These are phyloP conservation scores for Phaeosphaeria sp. DNA, from an alignment of 2,329 filamentous ascomycete species.

Conservation along the genomic window DNA sequence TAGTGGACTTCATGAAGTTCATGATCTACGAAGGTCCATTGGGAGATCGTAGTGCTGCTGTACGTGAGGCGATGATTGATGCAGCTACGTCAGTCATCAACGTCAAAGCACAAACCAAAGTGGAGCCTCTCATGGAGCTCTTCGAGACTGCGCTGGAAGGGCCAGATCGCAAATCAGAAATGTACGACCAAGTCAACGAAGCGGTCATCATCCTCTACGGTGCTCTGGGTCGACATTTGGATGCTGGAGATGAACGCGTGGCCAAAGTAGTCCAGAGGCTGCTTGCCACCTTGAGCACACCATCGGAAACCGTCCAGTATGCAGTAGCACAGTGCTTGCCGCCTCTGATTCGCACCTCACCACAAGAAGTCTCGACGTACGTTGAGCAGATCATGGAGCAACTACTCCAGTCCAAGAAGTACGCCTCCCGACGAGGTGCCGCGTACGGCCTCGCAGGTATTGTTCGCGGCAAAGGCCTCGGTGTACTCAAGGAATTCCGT, in stretches of 20 bases:
- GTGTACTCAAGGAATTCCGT: constrained; percentile 80
- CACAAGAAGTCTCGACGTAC: constrained; percentile 79
- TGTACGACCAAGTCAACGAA: constrained; percentile 90
- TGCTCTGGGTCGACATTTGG: constrained; percentile 86
- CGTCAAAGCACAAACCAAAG: constrained; percentile 77
- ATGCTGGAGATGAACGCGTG: constrained; percentile 83
- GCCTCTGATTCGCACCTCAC: constrained; percentile 83
- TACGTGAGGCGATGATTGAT: constrained; percentile 90
- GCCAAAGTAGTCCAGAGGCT: constrained; percentile 87
- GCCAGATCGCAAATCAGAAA: constrained; percentile 80
- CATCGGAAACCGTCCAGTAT: constrained; percentile 95
- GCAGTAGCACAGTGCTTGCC: constrained; percentile 94
- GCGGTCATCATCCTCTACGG: constrained; percentile 98
- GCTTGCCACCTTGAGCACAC: constrained; percentile 86
- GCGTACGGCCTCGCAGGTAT: constrained; percentile 94
- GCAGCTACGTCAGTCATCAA: constrained; percentile 84
- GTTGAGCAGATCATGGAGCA: constrained; percentile 81
- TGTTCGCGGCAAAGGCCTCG: constrained; percentile 85
- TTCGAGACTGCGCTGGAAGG: constrained; percentile 89
- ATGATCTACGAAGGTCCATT: constrained; percentile 85
- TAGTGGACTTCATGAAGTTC: constrained; percentile 83
- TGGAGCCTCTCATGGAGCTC: constrained; percentile 89
- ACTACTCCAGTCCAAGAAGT: constrained; percentile 86
- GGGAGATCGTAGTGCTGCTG: constrained; percentile 78
- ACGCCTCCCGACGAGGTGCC: constrained; percentile 89